A percentile compares a stretch with the other conserved stretches of the same genome.
Evolutionary conservation across 495 filamentous ascomycete genomes (phyloP).

Genomic region (Podospora comata): DNA sequence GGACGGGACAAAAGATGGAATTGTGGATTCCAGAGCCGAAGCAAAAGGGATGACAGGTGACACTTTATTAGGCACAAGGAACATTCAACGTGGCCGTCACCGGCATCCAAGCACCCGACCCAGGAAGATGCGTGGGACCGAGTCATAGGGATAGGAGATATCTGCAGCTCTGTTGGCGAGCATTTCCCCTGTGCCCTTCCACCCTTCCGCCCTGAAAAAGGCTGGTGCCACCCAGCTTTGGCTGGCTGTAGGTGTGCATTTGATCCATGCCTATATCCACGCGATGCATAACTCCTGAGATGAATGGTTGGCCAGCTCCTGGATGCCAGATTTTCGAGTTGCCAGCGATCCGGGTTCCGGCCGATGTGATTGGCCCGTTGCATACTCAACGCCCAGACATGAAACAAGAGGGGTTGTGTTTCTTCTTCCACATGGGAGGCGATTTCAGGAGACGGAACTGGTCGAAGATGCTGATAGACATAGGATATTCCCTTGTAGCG

Average conservation of each 20-base stretch:
- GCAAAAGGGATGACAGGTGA: constrained; percentile 16
- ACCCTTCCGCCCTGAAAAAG: constrained; percentile 19
- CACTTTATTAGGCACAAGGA: constrained; percentile 18
- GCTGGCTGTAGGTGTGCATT: constrained; percentile 29
- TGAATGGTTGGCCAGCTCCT: constrained; percentile 28
- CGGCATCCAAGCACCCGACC: neutral
- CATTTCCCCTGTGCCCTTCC: constrained; percentile 13
- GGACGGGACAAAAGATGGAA: neutral
- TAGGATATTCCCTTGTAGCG: too few species aligned
- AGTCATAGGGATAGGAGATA: constrained; percentile 16
- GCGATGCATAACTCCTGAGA: constrained; percentile 31
- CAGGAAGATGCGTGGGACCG: constrained; percentile 13
- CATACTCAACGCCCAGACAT: constrained; percentile 30
- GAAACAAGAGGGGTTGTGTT: constrained; percentile 39
- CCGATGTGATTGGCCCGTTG: constrained; percentile 33
- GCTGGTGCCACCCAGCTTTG: constrained; percentile 25
- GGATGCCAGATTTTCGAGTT: constrained; percentile 20
- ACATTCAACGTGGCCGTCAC: constrained; percentile 16
- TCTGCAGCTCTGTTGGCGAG: constrained; percentile 6
- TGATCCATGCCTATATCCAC: constrained; percentile 12
- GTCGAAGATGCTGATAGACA: neutral
- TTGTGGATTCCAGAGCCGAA: constrained; percentile 16
- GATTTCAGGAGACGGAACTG: constrained; percentile 10
- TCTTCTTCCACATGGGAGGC: constrained; percentile 8
- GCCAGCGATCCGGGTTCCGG: constrained; percentile 23